Base-by-base conservation (phyloP, 2,329 filamentous ascomycete genomes). In the Penicillium capsulatum region DNA sequence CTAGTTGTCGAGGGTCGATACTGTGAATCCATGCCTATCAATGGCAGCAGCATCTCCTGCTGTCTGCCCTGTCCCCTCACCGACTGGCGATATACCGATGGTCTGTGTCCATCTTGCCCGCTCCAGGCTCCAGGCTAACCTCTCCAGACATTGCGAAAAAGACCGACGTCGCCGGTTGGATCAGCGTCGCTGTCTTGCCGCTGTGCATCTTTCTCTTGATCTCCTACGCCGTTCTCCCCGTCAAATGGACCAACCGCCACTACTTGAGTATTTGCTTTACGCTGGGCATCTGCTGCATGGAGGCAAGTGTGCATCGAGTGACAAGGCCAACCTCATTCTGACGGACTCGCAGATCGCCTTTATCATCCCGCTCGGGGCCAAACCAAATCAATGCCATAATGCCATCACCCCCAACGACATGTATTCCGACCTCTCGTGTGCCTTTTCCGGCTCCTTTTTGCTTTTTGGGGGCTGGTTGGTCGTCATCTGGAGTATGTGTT, bases 331-430 rank as follows among this genome's bases (percentile, higher is more conserved):
- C 10, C 7, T 7, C 30, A 13, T 7, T 28, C 53, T 59, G 26
- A 54, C 43, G 11, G 10, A 4, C 2, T 2, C 17, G 13, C 44
- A 94, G 83, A 74, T 97, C 51, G 89, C 88, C 19, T 95, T 97
- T 62, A 85, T 96, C 31, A 80, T 98, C 28, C 91, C 92, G 0
- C 76, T 96, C 15, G 88, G 80, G 9, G 80, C 81, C 17, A 76
- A 81, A 44, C 88, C 90, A 1, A 70, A 87, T 0, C 81, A 94
- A 70, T 98, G 92, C 64, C 85, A 81, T 60, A 86, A 98, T 61
- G 73, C 76, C 31, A 97, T 98, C 58, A 98, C 92, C 0, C 92
- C 92, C 0, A 82, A 97, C 59, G 86, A 90, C 60, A 96, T 97
- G 90, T 76, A 81, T 50, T 85, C 83, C 2, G 86, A 79, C 58